These are phyloP conservation scores for Cyclotella kingstonii DNA, from an alignment of 108 stramenopile genomes.

Conservation along the genomic window DNA sequence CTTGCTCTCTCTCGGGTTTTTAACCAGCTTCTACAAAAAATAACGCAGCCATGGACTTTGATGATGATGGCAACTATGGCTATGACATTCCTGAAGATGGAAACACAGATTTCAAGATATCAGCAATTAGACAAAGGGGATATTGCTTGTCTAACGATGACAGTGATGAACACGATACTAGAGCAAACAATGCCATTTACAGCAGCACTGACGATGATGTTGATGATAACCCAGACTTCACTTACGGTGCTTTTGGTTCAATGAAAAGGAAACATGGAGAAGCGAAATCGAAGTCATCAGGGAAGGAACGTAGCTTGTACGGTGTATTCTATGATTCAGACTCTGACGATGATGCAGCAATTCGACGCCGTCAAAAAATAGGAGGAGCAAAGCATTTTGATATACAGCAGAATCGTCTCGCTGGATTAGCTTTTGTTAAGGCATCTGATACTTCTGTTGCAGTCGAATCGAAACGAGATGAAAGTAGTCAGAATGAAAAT, in stretches of 20 bases:
- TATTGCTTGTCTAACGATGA: constrained; percentile 1
- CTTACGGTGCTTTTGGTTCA: constrained; percentile 22
- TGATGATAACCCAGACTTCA: constrained; percentile 7
- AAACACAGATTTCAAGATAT: constrained; percentile 3
- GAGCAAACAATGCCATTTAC: background rate
- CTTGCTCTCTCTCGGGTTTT: too few species aligned
- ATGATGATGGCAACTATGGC: constrained; percentile 21
- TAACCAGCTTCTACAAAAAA: too few species aligned
- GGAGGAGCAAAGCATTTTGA: constrained; percentile 28
- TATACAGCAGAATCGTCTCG: constrained; percentile 21
- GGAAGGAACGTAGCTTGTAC: constrained; percentile 33
- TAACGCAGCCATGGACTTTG: constrained; percentile 18
- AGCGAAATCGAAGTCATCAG: constrained; percentile 3
- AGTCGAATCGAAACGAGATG: too few species aligned
- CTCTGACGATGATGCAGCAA: constrained; percentile 16
- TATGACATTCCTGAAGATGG: constrained; percentile 22
- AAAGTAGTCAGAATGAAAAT: too few species aligned
- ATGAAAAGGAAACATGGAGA: constrained; percentile 19
- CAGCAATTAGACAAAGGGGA: background rate
- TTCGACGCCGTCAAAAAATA: background rate
- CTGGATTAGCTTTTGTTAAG: constrained; percentile 44
- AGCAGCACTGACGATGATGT: constrained; percentile 17
- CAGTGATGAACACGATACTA: background rate
- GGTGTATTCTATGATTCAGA: constrained; percentile 39
- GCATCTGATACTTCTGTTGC: constrained; percentile 13